Conservation (phyloP, 257 asterid genomes). For the Gentiana straminea region DNA sequence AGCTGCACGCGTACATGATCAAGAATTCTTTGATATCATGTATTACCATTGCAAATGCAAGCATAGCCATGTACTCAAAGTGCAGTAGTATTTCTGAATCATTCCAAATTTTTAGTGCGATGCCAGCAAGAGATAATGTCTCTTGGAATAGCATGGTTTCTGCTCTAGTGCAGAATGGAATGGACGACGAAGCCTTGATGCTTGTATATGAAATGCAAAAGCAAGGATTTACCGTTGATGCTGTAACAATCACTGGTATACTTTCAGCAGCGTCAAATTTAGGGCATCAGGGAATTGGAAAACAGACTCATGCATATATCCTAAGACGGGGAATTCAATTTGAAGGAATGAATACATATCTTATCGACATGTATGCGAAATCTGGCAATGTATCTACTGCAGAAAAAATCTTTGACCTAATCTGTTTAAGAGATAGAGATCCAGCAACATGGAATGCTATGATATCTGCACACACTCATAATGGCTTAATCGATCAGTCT, state of each 20-base stretch:
- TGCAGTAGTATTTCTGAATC: constrained; percentile 41
- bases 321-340: constrained; percentile 45
- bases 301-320: constrained; percentile 61
- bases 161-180: constrained; percentile 54
- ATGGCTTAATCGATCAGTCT: constrained; percentile 48
- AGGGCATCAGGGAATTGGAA: constrained; percentile 43
- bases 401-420: constrained; percentile 27
- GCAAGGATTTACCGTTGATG: constrained; percentile 36
- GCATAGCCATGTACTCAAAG: constrained; percentile 51
- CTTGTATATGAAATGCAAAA: constrained; percentile 65
- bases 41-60: constrained; percentile 38
- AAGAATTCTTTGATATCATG: constrained; percentile 35
- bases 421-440: constrained; percentile 32
- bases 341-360: constrained; percentile 65
- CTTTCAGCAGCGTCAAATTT: constrained; percentile 76
- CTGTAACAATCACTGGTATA: constrained; percentile 53
- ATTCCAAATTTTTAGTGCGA: constrained; percentile 40
- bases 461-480: constrained; percentile 62
- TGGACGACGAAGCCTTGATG: constrained; percentile 62
- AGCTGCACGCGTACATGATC: constrained; percentile 52
- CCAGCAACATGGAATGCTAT: constrained; percentile 71
- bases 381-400: constrained; percentile 45
- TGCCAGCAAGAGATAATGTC: constrained; percentile 58
- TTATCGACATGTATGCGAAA: constrained; percentile 71
- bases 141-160: constrained; percentile 81